Evolutionary conservation across 2,329 filamentous ascomycete genomes (phyloP).

Genomic region (Akanthomyces lecanii): DNA sequence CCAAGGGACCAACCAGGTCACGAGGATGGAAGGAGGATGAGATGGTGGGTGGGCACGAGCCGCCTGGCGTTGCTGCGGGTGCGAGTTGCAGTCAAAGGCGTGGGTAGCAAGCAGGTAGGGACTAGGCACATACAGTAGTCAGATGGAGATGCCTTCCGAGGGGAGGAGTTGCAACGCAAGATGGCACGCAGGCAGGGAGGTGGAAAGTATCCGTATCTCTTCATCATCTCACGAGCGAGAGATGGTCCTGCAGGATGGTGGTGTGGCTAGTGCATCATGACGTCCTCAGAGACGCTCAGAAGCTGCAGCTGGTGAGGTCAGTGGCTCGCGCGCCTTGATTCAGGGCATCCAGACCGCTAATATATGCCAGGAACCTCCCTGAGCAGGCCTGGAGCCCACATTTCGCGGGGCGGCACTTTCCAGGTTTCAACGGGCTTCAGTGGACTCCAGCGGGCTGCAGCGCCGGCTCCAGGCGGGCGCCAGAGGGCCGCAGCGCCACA

Average conservation of each 20-base stretch:
- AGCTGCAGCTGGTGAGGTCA: conserved; percentile 4
- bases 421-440: conserved; percentile 1
- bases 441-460: not conserved
- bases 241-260: not conserved
- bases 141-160: not conserved
- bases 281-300: not conserved
- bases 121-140: too few species aligned
- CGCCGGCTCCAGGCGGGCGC: not conserved
- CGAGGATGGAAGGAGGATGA: conserved; percentile 1
- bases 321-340: not conserved
- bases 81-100: conserved; percentile 7
- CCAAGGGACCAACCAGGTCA: conserved; percentile 14
- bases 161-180: not conserved
- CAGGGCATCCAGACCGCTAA: not conserved
- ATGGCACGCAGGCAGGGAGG: not conserved
- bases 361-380: not conserved
- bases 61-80: not conserved
- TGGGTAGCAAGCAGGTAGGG: not conserved
- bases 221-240: not conserved
- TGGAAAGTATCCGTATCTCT: not conserved
- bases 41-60: conserved; percentile 7
- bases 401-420: conserved; percentile 14
- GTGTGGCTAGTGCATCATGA: conserved; percentile 13
- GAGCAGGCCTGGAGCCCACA: not conserved
- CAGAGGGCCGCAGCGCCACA: conserved; percentile 10